These are phyloP conservation scores for Dicorynia guianensis DNA, from an alignment of 306 rosid genomes.

Conservation along the genomic window DNA sequence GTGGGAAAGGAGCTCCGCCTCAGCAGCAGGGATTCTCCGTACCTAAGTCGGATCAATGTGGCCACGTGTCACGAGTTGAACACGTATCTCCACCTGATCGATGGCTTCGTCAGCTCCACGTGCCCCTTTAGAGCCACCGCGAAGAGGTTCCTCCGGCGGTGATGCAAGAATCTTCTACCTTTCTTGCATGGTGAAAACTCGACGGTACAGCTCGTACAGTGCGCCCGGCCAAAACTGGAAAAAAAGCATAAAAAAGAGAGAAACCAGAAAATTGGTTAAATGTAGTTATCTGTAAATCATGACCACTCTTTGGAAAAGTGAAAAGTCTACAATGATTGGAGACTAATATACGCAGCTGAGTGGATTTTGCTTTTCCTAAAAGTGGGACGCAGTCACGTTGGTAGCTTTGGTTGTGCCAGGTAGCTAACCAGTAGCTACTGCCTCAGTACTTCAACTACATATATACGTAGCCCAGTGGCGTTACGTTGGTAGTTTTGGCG, in stretches of 20 bases:
- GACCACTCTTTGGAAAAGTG: too few species aligned
- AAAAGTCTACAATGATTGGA: too few species aligned
- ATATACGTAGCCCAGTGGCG: not conserved
- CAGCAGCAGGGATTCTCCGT: slow-evolving; percentile 70
- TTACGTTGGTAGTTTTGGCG: not conserved
- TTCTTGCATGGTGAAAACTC: too few species aligned
- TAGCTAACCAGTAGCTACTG: too few species aligned
- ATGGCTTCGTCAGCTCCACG: slow-evolving; percentile 64
- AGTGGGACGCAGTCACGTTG: too few species aligned
- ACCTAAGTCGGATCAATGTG: slow-evolving; percentile 49
- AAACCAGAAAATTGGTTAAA: not conserved
- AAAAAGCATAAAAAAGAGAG: not conserved
- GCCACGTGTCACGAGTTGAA: slow-evolving; percentile 79
- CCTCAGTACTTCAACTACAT: too few species aligned
- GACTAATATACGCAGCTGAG: too few species aligned
- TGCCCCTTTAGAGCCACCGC: slow-evolving; percentile 70
- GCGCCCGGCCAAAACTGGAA: not conserved
- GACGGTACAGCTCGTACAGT: too few species aligned
- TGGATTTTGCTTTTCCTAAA: too few species aligned
- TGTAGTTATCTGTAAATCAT: slow-evolving; percentile 16
- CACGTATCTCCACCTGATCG: slow-evolving; percentile 74
- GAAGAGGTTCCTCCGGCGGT: slow-evolving; percentile 39
- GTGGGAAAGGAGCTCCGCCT: slow-evolving; percentile 78
- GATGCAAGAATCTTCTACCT: not conserved
- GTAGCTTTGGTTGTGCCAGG: too few species aligned